phyloP scores from a whole-genome alignment of 2,329 filamentous ascomycete species.

The Aspergillus brunneoviolaceus region DNA sequence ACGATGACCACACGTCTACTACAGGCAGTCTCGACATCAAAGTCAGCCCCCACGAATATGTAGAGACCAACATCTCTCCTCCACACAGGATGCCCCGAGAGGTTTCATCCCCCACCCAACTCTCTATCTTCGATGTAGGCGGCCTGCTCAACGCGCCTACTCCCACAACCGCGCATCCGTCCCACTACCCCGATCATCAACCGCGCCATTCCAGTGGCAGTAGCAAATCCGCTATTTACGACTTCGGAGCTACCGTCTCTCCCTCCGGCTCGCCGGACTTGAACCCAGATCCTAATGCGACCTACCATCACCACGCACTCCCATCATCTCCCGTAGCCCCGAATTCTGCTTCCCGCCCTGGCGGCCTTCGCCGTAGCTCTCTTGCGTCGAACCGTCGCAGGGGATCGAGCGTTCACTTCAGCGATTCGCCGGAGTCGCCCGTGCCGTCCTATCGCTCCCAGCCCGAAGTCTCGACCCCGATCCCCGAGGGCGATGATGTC shows the following conservation, averaged over 20 bases:
- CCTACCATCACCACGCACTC: neutral
- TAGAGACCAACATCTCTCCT: slow-evolving; percentile 30
- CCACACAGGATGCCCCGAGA: slow-evolving; percentile 35
- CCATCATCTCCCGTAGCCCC: neutral
- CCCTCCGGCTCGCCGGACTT: neutral
- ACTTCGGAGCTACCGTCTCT: neutral
- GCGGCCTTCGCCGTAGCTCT: slow-evolving; percentile 15
- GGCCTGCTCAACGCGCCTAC: slow-evolving; percentile 56
- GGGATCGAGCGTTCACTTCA: slow-evolving; percentile 21
- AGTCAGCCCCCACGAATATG: slow-evolving; percentile 36
- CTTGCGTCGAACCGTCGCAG: slow-evolving; percentile 12
- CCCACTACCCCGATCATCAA: neutral
- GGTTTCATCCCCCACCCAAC: slow-evolving; percentile 53
- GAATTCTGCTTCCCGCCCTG: slow-evolving; percentile 11
- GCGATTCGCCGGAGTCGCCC: slow-evolving; percentile 12
- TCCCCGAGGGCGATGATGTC: slow-evolving; percentile 26
- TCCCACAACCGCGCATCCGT: slow-evolving; percentile 3
- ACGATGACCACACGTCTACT: slow-evolving; percentile 30
- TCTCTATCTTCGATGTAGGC: slow-evolving; percentile 85
- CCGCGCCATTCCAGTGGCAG: neutral
- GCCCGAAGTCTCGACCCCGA: slow-evolving; percentile 15
- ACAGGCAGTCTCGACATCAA: slow-evolving; percentile 35
- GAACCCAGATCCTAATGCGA: neutral
- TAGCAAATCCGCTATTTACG: neutral
- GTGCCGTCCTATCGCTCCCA: slow-evolving; percentile 25